Evolutionary conservation across 2,329 filamentous ascomycete genomes (phyloP), one percentile per base, ranked within the genome.

Genomic region (Chrysosporium keratinophilum): DNA sequence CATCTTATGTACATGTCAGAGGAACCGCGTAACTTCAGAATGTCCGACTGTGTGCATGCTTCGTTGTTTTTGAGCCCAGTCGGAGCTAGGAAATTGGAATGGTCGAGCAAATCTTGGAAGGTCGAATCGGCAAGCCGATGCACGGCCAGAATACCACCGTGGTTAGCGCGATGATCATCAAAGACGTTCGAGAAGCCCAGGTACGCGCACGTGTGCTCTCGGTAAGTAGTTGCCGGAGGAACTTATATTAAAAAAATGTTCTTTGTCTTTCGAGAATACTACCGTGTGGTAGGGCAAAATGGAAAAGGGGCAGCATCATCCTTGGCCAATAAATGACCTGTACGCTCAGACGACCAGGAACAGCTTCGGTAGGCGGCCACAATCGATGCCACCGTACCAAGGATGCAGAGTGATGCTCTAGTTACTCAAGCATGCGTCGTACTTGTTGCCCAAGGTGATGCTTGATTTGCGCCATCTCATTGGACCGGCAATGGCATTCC

Each of bases 51-150:
- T 7, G 23, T 28, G 23, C 7, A n/a, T 7, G 7, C 3, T 28
- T 28, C 23, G 23, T 4, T 4, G 23, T 3, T 4, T 28, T 7
- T 7, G 3, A 28, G 23, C 23, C 23, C 23, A 28, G 3, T 3
- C 23, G 23, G 23, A 7, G 23, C 23, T 28, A 28, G 3, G 23
- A 28, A 7, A 28, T 7, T 28, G 23, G 3, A 7, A 28, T 14
- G 20, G 44, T 19, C 3, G 7, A 19, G 12, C 11, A 46, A 35
- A 33, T 12, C 5, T 12, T 3, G 5, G 12, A 46, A 23, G 12
- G 12, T 40, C 5, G 23, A 33, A 50, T 50, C 37, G 48, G 40
- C 48, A 50, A 42, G 48, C 40, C 37, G 37, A 50, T 19, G 39
- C 31, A 23, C 14, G 15, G 37, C 20, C 28, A 34, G 12, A 33